phyloP scores from a whole-genome alignment of 768 basidiomycete genomes.

The Austroboletus festivus region DNA sequence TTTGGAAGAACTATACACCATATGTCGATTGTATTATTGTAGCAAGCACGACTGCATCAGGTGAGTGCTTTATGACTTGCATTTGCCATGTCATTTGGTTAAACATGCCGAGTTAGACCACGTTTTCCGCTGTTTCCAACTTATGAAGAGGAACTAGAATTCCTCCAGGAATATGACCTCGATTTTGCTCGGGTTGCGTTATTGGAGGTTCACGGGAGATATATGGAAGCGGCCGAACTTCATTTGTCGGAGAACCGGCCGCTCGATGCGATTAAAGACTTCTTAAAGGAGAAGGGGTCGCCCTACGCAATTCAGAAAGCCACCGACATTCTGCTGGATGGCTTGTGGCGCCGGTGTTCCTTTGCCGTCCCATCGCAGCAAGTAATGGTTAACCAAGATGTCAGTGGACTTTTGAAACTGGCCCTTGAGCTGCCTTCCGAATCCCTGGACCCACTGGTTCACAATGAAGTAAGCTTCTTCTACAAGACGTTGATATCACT shows the following conservation, averaged over 20 bases:
- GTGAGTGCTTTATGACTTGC: slow-evolving; percentile 3
- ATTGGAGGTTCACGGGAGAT: slow-evolving; percentile 40
- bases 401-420: slow-evolving; percentile 25
- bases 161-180: slow-evolving; percentile 52
- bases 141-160: slow-evolving; percentile 53
- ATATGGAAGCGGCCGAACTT: slow-evolving; percentile 49
- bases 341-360: slow-evolving; percentile 44
- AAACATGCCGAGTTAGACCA: slow-evolving; percentile 35
- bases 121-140: slow-evolving; percentile 47
- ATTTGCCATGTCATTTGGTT: background rate
- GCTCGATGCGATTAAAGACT: slow-evolving; percentile 44
- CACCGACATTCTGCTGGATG: slow-evolving; percentile 37
- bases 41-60: slow-evolving; percentile 24
- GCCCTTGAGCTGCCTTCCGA: slow-evolving; percentile 11
- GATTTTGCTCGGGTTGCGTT: slow-evolving; percentile 46
- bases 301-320: slow-evolving; percentile 34
- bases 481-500: background rate
- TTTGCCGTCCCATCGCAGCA: slow-evolving; percentile 32
- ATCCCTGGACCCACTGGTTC: slow-evolving; percentile 2
- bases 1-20: slow-evolving; percentile 37
- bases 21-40: slow-evolving; percentile 47
- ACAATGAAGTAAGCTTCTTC: slow-evolving; percentile 7
- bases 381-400: background rate
- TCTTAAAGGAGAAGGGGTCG: slow-evolving; percentile 36
- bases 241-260: slow-evolving; percentile 46